phyloP scores from a whole-genome alignment of 495 filamentous ascomycete genomes.

The Penicillium goetzii region DNA sequence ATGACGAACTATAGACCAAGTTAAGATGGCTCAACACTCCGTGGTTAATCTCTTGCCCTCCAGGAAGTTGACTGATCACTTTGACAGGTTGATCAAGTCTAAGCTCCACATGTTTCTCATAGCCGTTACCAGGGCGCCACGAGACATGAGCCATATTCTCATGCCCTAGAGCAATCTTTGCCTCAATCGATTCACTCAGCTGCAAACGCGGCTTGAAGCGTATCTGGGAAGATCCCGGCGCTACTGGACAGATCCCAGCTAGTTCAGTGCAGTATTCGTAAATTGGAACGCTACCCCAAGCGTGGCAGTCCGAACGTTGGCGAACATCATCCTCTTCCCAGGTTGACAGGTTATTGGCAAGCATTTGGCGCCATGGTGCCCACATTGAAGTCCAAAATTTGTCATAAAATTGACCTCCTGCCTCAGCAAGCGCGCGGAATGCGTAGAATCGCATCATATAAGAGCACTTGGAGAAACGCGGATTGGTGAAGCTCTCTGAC shows the following conservation, averaged over 20 bases:
- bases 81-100: slow-evolving; percentile 32
- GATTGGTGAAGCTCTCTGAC: slow-evolving; percentile 31
- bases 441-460: slow-evolving; percentile 49
- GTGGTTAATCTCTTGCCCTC: slow-evolving; percentile 22
- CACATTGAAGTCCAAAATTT: slow-evolving; percentile 33
- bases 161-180: slow-evolving; percentile 34
- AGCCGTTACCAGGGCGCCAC: slow-evolving; percentile 22
- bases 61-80: slow-evolving; percentile 33
- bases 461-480: slow-evolving; percentile 39
- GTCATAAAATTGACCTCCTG: slow-evolving; percentile 33
- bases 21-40: slow-evolving; percentile 28
- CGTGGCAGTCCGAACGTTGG: slow-evolving; percentile 47
- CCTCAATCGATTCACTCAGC: slow-evolving; percentile 27
- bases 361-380: slow-evolving; percentile 39
- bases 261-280: slow-evolving; percentile 46
- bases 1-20: neutral
- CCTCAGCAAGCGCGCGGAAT: slow-evolving; percentile 36
- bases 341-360: slow-evolving; percentile 42
- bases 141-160: slow-evolving; percentile 37
- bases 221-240: slow-evolving; percentile 31
- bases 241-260: slow-evolving; percentile 33
- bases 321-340: slow-evolving; percentile 48
- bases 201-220: slow-evolving; percentile 38
- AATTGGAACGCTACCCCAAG: slow-evolving; percentile 47
- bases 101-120: slow-evolving; percentile 28